Evolutionary conservation across 768 basidiomycete genomes (phyloP), one percentile per base, ranked within the genome.

Genomic region (Calocybe indica): DNA sequence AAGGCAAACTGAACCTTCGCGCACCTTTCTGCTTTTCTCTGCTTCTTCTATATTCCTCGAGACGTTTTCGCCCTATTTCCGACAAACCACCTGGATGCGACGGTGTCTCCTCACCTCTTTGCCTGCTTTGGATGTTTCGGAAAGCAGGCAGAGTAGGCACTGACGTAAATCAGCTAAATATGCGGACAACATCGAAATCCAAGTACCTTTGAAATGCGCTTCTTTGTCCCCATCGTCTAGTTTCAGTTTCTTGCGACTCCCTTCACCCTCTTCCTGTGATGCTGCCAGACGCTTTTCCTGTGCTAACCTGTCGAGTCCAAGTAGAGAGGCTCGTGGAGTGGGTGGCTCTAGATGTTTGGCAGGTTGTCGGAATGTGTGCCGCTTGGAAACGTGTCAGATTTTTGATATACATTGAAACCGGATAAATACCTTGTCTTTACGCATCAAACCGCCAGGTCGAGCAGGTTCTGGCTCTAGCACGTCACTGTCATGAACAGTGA

Each of bases 81-180:
- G 91, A 88, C 13, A 99, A 69, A 11, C 95, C 95, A 34, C 90
- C 88, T 2, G 90, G 85, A 60, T 94, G 89, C 13, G 94, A 95
- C 0, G 95, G 95, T 0, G 95, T 98, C 55, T 96, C 95, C 55
- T 87, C 86, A 0, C 83, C 88, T 50, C 88, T 72, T 51, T 88
- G 82, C 5, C 95, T 78, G 2, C 75, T 60, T 57, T 85, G 81
- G n/a, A 70, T 63, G 36, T 61, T 66, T 40, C 79, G 74, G 10
- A 63, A 57, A 32, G 71, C 69, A 49, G 92, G 94, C 14, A 94
- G 63, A 35, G 64, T 75, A 0, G 94, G 94, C 13, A 97, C 94
- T 96, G 49, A 5, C 33, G n/a, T n/a, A 35, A 14, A 40, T n/a
- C 30, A 44, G 58, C 52, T 58, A 48, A 13, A 32, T 11, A 30